These are phyloP conservation scores for Wickerhamiella kazuoi DNA, from an alignment of 805 yeast species.

Conservation along the genomic window DNA sequence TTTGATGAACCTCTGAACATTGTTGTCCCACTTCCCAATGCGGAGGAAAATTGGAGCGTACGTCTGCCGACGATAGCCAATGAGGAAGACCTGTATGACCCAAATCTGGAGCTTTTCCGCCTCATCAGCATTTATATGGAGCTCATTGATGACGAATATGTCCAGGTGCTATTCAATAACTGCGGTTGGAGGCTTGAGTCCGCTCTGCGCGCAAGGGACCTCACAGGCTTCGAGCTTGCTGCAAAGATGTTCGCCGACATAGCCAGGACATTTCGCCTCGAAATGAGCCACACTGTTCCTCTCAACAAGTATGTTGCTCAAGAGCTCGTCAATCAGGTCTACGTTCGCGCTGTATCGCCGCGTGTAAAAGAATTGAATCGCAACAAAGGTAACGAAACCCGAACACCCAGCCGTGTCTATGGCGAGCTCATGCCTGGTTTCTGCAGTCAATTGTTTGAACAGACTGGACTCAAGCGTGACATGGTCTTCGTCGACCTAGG, in stretches of 20 bases:
- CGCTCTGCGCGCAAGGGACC: not conserved
- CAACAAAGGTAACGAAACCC: slow-evolving; percentile 35
- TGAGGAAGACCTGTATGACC: not conserved
- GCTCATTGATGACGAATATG: not conserved
- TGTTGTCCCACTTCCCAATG: not conserved
- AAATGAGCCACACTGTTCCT: not conserved
- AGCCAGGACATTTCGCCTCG: not conserved
- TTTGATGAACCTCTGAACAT: not conserved
- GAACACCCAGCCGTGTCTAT: slow-evolving; percentile 31
- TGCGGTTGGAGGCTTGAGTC: not conserved
- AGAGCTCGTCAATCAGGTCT: slow-evolving; percentile 54
- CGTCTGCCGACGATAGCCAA: not conserved
- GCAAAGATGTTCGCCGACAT: not conserved
- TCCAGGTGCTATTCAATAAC: not conserved
- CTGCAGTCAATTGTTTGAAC: slow-evolving; percentile 43
- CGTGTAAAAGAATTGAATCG: slow-evolving; percentile 41
- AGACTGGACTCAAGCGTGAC: slow-evolving; percentile 35
- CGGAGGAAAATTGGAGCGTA: not conserved
- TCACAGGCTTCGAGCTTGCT: not conserved
- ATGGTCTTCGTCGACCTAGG: slow-evolving; percentile 74
- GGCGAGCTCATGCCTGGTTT: slow-evolving; percentile 78
- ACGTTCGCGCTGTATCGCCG: slow-evolving; percentile 65
- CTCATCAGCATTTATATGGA: not conserved
- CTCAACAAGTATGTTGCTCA: slow-evolving; percentile 26
- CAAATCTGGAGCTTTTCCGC: not conserved